Base-by-base conservation (phyloP, 805 yeast species). In the Candida schatavii region DNA sequence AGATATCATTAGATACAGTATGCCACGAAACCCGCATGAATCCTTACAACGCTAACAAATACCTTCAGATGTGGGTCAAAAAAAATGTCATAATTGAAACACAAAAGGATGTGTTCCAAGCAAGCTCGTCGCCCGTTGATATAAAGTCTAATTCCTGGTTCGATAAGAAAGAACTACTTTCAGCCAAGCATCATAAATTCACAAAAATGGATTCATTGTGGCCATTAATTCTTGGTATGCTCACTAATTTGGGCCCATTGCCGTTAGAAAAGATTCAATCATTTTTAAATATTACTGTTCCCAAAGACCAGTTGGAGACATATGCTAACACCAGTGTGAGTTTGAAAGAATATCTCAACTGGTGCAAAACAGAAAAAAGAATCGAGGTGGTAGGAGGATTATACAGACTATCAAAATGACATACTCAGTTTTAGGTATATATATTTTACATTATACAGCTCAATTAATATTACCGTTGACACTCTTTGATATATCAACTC, bases 401-500 rank as follows among this genome's bases (percentile, higher is more conserved):
- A 22, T 75, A 61, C 48, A 62, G 55, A 39, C 52, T 74, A 40
- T 50, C 47, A 40, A 55, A 42, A 31, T 35, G 21, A 13, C 14
- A 25, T 33, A 15, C 22, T 18, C 6, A 15, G 11, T 15, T 15
- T 31, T 15, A 15, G 14, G 9, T 29, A 29, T 29, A 29, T 29
- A 15, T 10, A 29, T 6, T 15, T n/a, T 10, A 29, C 7, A 6
- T 13, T n/a, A n/a, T 15, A n/a, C n/a, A n/a, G n/a, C n/a, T 29
- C 30, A 48, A 42, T 56, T 60, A 25, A 66, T 57, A 50, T 72
- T 76, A 41, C 75, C 78, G 49, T 75, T 74, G 19, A 81, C 84
- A 42, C 83, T 75, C 57, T 77, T 78, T 38, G 83, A 76, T 42
- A 81, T 79, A 37, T 75, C 82, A 19, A 81, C 79, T n/a, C 84